Evolutionary conservation across 2,329 filamentous ascomycete species (phyloP), one percentile per base, ranked within the genome.

Genomic region (Aphanoascus verrucosus): DNA sequence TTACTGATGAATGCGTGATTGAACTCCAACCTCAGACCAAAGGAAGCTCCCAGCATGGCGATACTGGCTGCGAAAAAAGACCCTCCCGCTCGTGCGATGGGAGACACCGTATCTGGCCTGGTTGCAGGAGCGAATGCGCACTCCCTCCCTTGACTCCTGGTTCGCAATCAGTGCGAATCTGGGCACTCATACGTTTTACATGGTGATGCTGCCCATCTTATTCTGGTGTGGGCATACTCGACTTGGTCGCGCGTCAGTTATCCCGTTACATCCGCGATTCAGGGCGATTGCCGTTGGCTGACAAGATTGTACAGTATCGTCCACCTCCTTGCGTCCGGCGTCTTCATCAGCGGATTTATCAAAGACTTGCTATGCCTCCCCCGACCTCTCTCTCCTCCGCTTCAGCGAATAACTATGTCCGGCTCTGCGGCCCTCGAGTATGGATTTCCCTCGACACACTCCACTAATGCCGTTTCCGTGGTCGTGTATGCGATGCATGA

Each of bases 111-210:
- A 94, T 70, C 82, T 98, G 15, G 91, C 91, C 54, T 84, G 81
- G 73, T 74, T 95, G 65, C 93, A 98, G 76, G 79, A 84, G 60
- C 82, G 76, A 66, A 71, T 91, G 67, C 86, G 91, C 64, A 85
- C 87, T 17, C 88, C 88, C 0, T 79, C 86, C 7, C 83, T 97
- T 63, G 93, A 98, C 71, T 88, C 88, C 58, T 98, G 96, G 74
- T 98, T 98, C 71, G 91, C 93, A 49, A 88, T 94, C 60, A 94
- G 90, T 0, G 93, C 93, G 58, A 98, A 97, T 69, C 80, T 97
- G 53, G 88, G 93, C 60, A 98, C 93, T 0, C 93, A 98, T 71
- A 98, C 93, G 0, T 97, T 96, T 74, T 98, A 96, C 76, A 97
- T 97, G 90, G 79, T 95, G 60, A 85, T 88, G 55, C 74, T 98